Percentiles rank a stretch among this genome's conserved stretches.
Evolutionary conservation across 2,329 filamentous ascomycete species (phyloP).

Genomic region (Aureobasidium lini): DNA sequence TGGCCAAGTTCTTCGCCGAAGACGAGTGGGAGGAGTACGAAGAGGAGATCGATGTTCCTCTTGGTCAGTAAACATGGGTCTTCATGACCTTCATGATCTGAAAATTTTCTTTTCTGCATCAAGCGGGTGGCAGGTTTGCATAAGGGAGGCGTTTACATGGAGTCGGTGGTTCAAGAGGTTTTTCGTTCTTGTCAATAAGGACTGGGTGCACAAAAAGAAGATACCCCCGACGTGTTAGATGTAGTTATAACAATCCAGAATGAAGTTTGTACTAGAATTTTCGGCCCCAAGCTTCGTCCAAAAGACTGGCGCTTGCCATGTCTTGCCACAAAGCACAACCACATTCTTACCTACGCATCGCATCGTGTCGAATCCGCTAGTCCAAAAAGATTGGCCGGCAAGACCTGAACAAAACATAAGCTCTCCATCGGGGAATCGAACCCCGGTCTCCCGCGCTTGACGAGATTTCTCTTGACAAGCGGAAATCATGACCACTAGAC

Average conservation of each 20-base stretch:
- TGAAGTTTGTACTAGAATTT: background rate
- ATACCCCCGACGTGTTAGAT: background rate
- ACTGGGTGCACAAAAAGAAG: background rate
- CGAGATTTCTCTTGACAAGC: constrained; percentile 6
- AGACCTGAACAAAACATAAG: background rate
- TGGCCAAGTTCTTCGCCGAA: constrained; percentile 58
- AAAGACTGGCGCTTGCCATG: background rate
- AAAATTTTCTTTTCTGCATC: background rate
- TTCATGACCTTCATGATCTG: background rate
- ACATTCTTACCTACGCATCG: too few species aligned
- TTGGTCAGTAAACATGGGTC: background rate
- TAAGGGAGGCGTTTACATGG: background rate
- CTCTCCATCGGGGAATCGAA: constrained; percentile 23
- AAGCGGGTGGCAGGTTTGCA: background rate
- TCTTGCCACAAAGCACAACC: too few species aligned
- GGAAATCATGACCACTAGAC: constrained; percentile 13
- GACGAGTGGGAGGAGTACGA: constrained; percentile 71
- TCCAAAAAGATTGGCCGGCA: too few species aligned
- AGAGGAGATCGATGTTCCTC: constrained; percentile 58
- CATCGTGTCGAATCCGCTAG: too few species aligned
- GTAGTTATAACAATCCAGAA: background rate
- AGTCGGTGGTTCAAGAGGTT: background rate
- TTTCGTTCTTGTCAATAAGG: background rate
- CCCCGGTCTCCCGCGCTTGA: constrained; percentile 25
- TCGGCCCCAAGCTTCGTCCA: background rate